These are phyloP conservation scores for Trichoderma sp. DNA, from an alignment of 2,329 filamentous ascomycete genomes.

Conservation along the genomic window DNA sequence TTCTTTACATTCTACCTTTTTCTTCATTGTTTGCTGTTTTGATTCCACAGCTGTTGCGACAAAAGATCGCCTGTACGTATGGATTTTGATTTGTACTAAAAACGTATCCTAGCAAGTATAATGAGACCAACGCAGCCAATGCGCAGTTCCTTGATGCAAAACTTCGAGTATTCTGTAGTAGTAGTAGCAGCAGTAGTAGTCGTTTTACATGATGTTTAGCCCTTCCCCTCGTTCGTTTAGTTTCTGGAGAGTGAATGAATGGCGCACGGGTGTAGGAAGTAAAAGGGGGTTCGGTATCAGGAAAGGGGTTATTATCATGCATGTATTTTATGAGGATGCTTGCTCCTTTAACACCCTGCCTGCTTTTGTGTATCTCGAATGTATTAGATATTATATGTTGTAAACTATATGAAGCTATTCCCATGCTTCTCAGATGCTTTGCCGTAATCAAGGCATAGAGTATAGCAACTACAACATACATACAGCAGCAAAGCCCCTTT, in stretches of 20 bases:
- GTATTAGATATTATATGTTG: background rate
- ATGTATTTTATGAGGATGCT: background rate
- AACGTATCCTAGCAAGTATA: slow-evolving; percentile 20
- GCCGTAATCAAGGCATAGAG: background rate
- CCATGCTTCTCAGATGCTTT: background rate
- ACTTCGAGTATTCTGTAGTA: background rate
- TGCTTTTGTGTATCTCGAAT: background rate
- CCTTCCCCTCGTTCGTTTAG: too few species aligned
- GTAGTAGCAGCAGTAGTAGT: background rate
- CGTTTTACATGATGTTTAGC: background rate
- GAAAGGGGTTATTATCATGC: background rate
- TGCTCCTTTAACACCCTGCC: background rate
- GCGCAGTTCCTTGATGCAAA: slow-evolving; percentile 17
- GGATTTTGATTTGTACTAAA: slow-evolving; percentile 25
- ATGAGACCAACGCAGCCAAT: slow-evolving; percentile 22
- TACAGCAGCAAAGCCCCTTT: background rate
- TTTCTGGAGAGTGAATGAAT: background rate
- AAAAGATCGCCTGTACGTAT: slow-evolving; percentile 19
- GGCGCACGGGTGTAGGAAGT: background rate
- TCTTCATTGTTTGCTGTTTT: slow-evolving; percentile 17
- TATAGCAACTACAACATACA: background rate
- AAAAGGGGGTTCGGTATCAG: background rate
- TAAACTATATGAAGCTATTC: background rate
- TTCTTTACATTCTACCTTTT: slow-evolving; percentile 16
- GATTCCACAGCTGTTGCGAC: slow-evolving; percentile 14